Percentiles rank a stretch among this genome's conserved stretches.
Evolutionary conservation across 441 rosid species (phyloP).

Genomic region (Rhodomyrtus psidioides): DNA sequence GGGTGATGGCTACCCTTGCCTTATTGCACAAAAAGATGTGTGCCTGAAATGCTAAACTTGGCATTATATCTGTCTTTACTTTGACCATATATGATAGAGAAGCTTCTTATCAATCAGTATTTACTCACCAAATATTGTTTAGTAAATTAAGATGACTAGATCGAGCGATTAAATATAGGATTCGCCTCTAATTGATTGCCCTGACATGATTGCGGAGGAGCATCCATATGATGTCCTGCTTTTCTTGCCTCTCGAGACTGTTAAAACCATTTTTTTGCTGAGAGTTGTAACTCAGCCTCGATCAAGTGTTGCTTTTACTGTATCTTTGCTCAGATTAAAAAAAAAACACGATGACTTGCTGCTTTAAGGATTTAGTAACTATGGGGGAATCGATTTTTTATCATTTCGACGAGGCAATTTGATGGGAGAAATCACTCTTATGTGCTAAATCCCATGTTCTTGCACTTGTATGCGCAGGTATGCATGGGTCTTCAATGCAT

Average conservation of each 20-base stretch:
- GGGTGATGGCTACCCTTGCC: too few species aligned
- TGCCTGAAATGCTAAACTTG: too few species aligned
- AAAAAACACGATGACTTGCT: not conserved
- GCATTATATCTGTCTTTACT: too few species aligned
- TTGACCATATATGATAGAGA: too few species aligned
- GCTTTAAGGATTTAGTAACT: not conserved
- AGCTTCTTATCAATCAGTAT: too few species aligned
- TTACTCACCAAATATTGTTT: too few species aligned
- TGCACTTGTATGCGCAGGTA: conserved; percentile 26
- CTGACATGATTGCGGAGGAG: too few species aligned
- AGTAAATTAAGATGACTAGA: too few species aligned
- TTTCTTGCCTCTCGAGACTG: not conserved
- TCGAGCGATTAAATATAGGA: too few species aligned
- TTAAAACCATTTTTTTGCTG: not conserved
- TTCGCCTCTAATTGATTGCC: too few species aligned
- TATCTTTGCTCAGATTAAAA: not conserved
- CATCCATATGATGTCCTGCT: too few species aligned
- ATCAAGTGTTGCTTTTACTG: not conserved
- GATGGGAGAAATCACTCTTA: not conserved
- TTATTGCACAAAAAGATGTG: too few species aligned
- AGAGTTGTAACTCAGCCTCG: not conserved
- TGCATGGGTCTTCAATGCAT: conserved; percentile 69
- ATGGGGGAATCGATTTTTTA: not conserved
- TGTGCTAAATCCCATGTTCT: not conserved
- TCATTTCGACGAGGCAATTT: not conserved